Percentiles rank a stretch among this genome's conserved stretches.
phyloP scores from a whole-genome alignment of 1,284 basidiomycete genomes.

The Mycosarcoma maydis region DNA sequence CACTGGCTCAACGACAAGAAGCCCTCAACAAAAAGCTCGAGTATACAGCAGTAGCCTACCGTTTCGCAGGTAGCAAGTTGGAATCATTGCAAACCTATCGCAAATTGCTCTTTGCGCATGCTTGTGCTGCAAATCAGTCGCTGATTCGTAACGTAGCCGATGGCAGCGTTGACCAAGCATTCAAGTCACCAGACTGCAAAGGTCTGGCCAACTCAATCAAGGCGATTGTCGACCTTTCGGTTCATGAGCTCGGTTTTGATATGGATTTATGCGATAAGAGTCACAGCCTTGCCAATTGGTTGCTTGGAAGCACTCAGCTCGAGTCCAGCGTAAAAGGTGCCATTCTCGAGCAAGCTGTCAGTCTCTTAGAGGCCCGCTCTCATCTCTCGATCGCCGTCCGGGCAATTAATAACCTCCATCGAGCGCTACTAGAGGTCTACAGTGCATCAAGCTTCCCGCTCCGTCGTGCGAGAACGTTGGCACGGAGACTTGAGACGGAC shows the following conservation, averaged over 20 bases:
- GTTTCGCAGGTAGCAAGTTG: slow-evolving; percentile 29
- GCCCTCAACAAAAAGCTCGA: slow-evolving; percentile 37
- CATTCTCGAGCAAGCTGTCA: slow-evolving; percentile 41
- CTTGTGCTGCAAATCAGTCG: background rate
- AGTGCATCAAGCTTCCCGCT: slow-evolving; percentile 22
- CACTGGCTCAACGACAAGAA: slow-evolving; percentile 10
- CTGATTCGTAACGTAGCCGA: slow-evolving; percentile 5
- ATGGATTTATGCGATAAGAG: slow-evolving; percentile 15
- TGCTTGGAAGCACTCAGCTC: slow-evolving; percentile 5
- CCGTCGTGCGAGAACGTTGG: slow-evolving; percentile 39
- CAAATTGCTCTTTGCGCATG: slow-evolving; percentile 9
- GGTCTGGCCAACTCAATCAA: slow-evolving; percentile 11
- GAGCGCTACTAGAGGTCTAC: slow-evolving; percentile 29
- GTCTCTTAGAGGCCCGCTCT: slow-evolving; percentile 33
- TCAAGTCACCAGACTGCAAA: slow-evolving; percentile 17
- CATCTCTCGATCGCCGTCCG: slow-evolving; percentile 37
- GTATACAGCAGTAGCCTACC: slow-evolving; percentile 41
- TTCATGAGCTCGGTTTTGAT: slow-evolving; percentile 38
- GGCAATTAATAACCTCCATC: slow-evolving; percentile 27
- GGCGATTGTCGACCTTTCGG: slow-evolving; percentile 40
- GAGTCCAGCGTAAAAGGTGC: slow-evolving; percentile 19
- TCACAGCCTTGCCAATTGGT: slow-evolving; percentile 21
- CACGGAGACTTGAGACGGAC: slow-evolving; percentile 40
- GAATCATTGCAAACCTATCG: slow-evolving; percentile 22
- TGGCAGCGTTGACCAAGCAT: slow-evolving; percentile 20